Evolutionary conservation across 768 basidiomycete genomes (phyloP), one percentile per base, ranked within the genome.

Genomic region (Chalciporus piperatus): DNA sequence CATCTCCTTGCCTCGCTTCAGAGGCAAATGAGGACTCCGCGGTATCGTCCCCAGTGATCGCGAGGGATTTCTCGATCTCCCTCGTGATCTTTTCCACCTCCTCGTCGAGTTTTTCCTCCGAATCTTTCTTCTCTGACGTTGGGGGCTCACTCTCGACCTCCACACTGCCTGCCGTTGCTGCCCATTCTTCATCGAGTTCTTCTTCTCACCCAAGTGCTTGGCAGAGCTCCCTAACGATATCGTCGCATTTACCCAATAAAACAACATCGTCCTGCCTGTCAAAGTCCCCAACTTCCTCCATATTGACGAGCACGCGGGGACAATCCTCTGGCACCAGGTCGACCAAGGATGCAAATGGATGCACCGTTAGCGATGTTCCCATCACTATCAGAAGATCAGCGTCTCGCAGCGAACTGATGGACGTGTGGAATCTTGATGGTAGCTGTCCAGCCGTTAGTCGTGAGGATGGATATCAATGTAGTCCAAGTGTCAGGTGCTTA

Each of bases 371-470:
- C 2, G 92, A 95, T 0, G 95, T 98, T 23, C 95, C 94, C 58
- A 97, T 85, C 41, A 97, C 81, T 59, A 98, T 84, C 35, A 97
- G 79, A 19, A 98, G 77, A 67, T 98, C 93, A 8, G 90, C 91
- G n/a, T 74, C 54, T 6, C 62, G 61, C 27, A 97, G 65, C 17
- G 73, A 70, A 1, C 74, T 73, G 6, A 89, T 71, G 14, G 81
- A 74, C 2, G 62, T 44, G 56, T 85, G 78, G 70, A 97, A 98
- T 19, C 71, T 66, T 0, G 74, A 68, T 0, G 95, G 93, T 4
- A 98, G 81, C 91, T 92, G 57, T 12, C 30, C 6, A 41, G 28
- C n/a, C 20, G 37, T 38, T 14, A 41, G 38, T 32, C 30, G 23
- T 61, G 25, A 45, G 50, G 47, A 14, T 17, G 9, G 45, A 22